phyloP scores from a whole-genome alignment of 164 flowering plant species.

The Echeveria elegans region DNA sequence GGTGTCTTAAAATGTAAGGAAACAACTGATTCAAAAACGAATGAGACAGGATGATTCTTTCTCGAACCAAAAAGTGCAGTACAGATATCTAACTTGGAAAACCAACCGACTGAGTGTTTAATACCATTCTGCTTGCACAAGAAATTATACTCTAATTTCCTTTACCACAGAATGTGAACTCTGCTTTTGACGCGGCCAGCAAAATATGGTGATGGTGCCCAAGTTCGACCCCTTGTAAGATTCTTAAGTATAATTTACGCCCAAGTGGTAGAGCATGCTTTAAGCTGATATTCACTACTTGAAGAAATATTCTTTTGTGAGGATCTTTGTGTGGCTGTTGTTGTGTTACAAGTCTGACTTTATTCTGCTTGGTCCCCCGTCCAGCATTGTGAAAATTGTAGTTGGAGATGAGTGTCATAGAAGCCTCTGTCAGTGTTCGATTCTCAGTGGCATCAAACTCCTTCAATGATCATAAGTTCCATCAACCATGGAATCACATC shows the following conservation, averaged over 20 bases:
- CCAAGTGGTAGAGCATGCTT: not conserved
- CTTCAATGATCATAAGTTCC: not conserved
- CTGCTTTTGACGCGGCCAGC: no score
- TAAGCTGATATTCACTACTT: not conserved
- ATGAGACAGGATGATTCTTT: no score
- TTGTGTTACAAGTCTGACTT: not conserved
- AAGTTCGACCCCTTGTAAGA: not conserved
- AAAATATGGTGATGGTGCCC: not conserved
- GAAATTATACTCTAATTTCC: not conserved
- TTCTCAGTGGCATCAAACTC: not conserved
- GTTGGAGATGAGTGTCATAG: not conserved
- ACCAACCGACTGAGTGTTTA: no score
- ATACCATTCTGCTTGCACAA: no score
- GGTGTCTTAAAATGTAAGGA: no score
- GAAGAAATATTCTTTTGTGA: not conserved
- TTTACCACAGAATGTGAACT: no score
- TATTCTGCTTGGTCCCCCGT: constrained; percentile 3
- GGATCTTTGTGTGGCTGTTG: constrained; percentile 6
- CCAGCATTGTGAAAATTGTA: not conserved
- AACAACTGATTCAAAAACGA: no score
- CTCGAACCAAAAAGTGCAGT: not conserved
- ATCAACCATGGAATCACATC: not conserved
- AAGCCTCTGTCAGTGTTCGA: not conserved
- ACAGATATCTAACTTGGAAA: no score
- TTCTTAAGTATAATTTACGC: not conserved